phyloP scores from a whole-genome alignment of 1,139 yeast species.

The Kodamaea alishanica region DNA sequence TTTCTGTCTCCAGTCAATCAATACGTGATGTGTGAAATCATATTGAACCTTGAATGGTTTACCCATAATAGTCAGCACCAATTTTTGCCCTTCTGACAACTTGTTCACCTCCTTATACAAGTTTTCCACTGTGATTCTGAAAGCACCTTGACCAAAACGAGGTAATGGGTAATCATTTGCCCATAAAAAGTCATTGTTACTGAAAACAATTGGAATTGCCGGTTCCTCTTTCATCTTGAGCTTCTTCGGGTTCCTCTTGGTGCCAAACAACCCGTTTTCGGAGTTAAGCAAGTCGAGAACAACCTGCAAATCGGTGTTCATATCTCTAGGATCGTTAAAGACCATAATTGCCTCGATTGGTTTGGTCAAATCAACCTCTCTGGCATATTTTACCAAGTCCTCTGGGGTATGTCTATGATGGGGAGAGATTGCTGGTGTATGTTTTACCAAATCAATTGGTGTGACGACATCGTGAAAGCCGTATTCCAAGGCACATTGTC shows the following conservation, averaged over 20 bases:
- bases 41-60: slow-evolving; percentile 82
- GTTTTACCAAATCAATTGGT: slow-evolving; percentile 66
- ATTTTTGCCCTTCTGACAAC: slow-evolving; percentile 32
- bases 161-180: slow-evolving; percentile 78
- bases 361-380: slow-evolving; percentile 26
- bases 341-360: slow-evolving; percentile 78
- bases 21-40: slow-evolving; percentile 74
- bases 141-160: slow-evolving; percentile 92
- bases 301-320: slow-evolving; percentile 82
- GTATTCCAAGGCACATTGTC: slow-evolving; percentile 69
- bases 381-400: slow-evolving; percentile 48
- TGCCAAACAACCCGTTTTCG: slow-evolving; percentile 62
- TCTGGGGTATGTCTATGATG: slow-evolving; percentile 53
- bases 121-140: slow-evolving; percentile 60
- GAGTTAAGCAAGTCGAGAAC: slow-evolving; percentile 70
- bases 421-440: slow-evolving; percentile 65
- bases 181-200: slow-evolving; percentile 88
- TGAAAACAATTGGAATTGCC: slow-evolving; percentile 73
- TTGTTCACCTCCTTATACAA: slow-evolving; percentile 58
- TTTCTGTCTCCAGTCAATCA: slow-evolving; percentile 55
- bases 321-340: slow-evolving; percentile 88
- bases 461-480: slow-evolving; percentile 80
- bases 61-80: slow-evolving; percentile 67
- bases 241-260: slow-evolving; percentile 35
- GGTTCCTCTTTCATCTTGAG: slow-evolving; percentile 38